These are phyloP conservation scores for Aspergillus uvarum DNA, from an alignment of 2,329 filamentous ascomycete genomes.

Conservation along the genomic window DNA sequence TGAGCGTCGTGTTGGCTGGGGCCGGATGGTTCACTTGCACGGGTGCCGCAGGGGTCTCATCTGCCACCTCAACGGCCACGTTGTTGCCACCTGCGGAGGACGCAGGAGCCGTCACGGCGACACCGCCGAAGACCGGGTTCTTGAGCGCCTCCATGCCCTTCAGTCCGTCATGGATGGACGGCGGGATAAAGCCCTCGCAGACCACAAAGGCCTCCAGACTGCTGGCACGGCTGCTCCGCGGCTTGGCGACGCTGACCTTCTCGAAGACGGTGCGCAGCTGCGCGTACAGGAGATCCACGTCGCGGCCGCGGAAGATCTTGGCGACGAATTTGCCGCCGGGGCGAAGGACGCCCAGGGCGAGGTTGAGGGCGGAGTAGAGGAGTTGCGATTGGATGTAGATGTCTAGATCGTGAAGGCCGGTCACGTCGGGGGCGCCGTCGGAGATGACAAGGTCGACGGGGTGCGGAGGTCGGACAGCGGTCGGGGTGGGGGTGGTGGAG, in stretches of 20 bases:
- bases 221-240: slow-evolving; percentile 88
- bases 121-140: slow-evolving; percentile 44
- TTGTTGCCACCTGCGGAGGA: slow-evolving; percentile 29
- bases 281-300: slow-evolving; percentile 93
- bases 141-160: slow-evolving; percentile 43
- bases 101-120: slow-evolving; percentile 28
- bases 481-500: slow-evolving; percentile 35
- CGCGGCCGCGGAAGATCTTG: slow-evolving; percentile 93
- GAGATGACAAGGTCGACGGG: slow-evolving; percentile 92
- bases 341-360: slow-evolving; percentile 86
- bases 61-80: slow-evolving; percentile 36
- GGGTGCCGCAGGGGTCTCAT: slow-evolving; percentile 39
- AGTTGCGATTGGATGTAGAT: slow-evolving; percentile 97
- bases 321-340: slow-evolving; percentile 96
- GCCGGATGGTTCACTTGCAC: slow-evolving; percentile 9
- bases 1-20: slow-evolving; percentile 3
- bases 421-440: slow-evolving; percentile 94
- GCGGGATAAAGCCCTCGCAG: slow-evolving; percentile 85
- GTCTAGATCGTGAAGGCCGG: slow-evolving; percentile 92
- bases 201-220: slow-evolving; percentile 97
- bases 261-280: slow-evolving; percentile 91
- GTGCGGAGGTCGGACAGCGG: slow-evolving; percentile 59
- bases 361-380: slow-evolving; percentile 88
- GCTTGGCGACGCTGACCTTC: slow-evolving; percentile 86
- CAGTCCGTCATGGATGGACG: slow-evolving; percentile 48